Conservation (phyloP, 2,329 filamentous ascomycete species). For the Orbilia oligospora region DNA sequence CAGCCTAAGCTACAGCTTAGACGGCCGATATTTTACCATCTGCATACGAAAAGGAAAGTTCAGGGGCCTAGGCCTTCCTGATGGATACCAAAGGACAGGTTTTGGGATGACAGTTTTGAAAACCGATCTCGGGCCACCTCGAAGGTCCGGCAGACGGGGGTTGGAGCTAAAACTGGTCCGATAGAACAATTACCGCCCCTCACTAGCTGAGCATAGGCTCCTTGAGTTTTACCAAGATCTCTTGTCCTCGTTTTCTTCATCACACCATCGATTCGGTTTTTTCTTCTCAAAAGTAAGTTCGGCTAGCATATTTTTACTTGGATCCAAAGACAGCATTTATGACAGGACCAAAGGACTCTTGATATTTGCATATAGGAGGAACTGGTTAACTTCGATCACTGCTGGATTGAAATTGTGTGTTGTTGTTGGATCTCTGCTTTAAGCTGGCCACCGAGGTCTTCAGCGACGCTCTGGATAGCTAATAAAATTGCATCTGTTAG, state of each 20-base stretch:
- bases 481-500: no score
- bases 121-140: not conserved
- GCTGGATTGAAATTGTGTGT: not conserved
- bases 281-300: not conserved
- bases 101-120: no score
- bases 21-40: not conserved
- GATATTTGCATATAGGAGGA: not conserved
- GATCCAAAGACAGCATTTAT: not conserved
- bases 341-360: not conserved
- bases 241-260: not conserved
- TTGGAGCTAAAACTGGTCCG: not conserved
- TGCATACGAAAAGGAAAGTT: not conserved
- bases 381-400: not conserved
- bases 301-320: not conserved
- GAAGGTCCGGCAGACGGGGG: not conserved
- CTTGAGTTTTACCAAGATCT: not conserved
- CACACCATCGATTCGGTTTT: not conserved
- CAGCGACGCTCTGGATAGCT: no score
- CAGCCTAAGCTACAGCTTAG: no score
- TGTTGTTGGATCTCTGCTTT: constrained; percentile 27
- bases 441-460: not conserved
- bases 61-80: not conserved
- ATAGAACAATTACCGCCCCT: no score
- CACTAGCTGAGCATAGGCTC: not conserved
- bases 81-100: no score